Evolutionary conservation across 768 basidiomycete species (phyloP), one percentile per base, ranked within the genome.

Genomic region (Boletus subcaerulescens): DNA sequence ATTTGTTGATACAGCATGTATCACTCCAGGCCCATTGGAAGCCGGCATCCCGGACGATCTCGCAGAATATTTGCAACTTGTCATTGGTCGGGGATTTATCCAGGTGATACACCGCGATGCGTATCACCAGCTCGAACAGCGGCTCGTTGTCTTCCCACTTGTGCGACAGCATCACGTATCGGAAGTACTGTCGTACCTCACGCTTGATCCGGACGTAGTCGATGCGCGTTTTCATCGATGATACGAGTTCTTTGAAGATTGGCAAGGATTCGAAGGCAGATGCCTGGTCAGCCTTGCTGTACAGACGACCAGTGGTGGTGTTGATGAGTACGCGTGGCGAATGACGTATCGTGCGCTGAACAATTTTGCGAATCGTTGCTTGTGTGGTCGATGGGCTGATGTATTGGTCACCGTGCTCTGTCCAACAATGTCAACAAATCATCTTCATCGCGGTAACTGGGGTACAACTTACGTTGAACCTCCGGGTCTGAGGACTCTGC

Each of bases 131-230:
- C 13, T 44, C 12, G 13, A 55, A 55, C 2, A 53, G 1, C 1
- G 53, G 53, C 17, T 53, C 52, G 32, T 53, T 50, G 1, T 22
- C 52, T 33, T 50, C 47, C 47, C 47, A 53, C 22, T n/a, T 55
- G 35, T 55, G 53, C 15, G 53, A 55, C 2, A 55, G 35, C 53
- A 52, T 52, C 6, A 33, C 43, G 13, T 54, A 54, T 36, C 20
- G 32, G 48, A 51, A 54, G 26, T 36, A 44, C 26, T 15, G 40
- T 38, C 18, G 22, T 9, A 52, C 43, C 24, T 45, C 41, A 15
- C 13, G 48, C 29, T 55, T 52, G 35, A 55, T 52, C 4, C 48
- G 39, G 4, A 12, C 31, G 10, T 22, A 17, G 31, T 41, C 40
- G 13, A 33, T 41, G 10, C 40, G 48, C 0, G 14, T 41, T 5